Base-by-base conservation (phyloP, 805 yeast species). In the Schizosaccharomyces cryophilus region DNA sequence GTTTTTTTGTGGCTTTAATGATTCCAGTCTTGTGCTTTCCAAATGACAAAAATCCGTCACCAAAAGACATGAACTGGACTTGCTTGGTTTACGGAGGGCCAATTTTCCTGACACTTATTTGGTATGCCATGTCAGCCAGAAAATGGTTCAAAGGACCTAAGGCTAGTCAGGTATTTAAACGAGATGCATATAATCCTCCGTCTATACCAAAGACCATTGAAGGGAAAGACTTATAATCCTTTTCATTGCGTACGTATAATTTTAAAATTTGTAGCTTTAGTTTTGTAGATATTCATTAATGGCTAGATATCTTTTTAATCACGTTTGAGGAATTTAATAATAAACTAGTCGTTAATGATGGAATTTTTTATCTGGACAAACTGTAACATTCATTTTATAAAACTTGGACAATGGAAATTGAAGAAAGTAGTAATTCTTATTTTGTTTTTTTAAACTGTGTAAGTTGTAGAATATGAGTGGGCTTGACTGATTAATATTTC, bases 21-120 rank as follows among this genome's bases (percentile, higher is more conserved):
- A 74, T 78, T 61, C 84, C 84, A 54, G 74, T 81, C 62, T 73
- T 81, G 65, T 77, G 81, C 67, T 78, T 81, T 78, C 61, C 61
- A 42, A 21, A 19, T 42, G 40, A n/a, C 29, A 24, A 21, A 51
- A 42, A 42, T 24, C 61, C 61, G 9, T 38, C 29, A 1, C 19
- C 54, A 6, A 24, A 40, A 24, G 24, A n/a, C 9, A 59, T 59
- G 61, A 59, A 59, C 38, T 59, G 47, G 42, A 42, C 61, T 19
- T 42, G 48, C 29, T 26, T 59, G n/a, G 61, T 59, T 5, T 42
- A 21, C 24, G 61, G 51, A 11, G 29, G 40, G 13, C 51, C 47
- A 9, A 42, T 59, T n/a, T n/a, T 21, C 17, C 9, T 24, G n/a
- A 24, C 31, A 19, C 55, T 59, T 24, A 7, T 40, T 15, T 59